phyloP scores from a whole-genome alignment of 345 rosid species.

The Abelmoschus esculentus region DNA sequence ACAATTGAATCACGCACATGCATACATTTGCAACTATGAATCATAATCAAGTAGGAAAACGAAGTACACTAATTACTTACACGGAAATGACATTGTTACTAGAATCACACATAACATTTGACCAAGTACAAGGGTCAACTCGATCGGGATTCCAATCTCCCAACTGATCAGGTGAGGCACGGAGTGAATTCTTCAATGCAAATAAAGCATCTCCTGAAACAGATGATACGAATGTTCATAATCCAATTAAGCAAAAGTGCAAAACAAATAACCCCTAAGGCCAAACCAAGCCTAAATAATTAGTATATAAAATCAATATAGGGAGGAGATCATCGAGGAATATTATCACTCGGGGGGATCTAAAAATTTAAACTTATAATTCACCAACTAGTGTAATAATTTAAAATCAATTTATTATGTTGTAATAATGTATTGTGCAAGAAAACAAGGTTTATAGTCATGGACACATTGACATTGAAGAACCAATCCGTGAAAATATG shows the following conservation, averaged over 20 bases:
- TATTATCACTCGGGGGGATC: too few relatives aligned
- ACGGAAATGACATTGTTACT: constrained; percentile 51
- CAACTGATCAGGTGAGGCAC: constrained; percentile 41
- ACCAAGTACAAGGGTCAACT: constrained; percentile 94
- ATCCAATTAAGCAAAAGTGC: constrained; percentile 13
- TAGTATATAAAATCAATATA: neutral
- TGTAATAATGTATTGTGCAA: too few relatives aligned
- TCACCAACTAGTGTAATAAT: too few relatives aligned
- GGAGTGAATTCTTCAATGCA: constrained; percentile 47
- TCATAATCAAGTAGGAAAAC: neutral
- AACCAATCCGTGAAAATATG: too few relatives aligned
- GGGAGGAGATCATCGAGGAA: too few relatives aligned
- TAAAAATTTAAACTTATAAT: too few relatives aligned
- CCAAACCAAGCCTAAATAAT: constrained; percentile 1
- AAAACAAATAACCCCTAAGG: neutral
- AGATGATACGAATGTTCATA: constrained; percentile 13
- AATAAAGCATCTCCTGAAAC: constrained; percentile 67
- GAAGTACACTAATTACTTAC: constrained; percentile 35
- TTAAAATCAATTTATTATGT: too few relatives aligned
- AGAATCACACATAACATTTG: constrained; percentile 57
- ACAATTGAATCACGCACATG: neutral
- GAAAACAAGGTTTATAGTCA: too few relatives aligned
- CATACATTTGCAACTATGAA: neutral
- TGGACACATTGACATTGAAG: too few relatives aligned
- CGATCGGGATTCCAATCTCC: constrained; percentile 72